Evolutionary conservation across 345 rosid genomes (phyloP).

Genomic region (Citrus cavaleriei): DNA sequence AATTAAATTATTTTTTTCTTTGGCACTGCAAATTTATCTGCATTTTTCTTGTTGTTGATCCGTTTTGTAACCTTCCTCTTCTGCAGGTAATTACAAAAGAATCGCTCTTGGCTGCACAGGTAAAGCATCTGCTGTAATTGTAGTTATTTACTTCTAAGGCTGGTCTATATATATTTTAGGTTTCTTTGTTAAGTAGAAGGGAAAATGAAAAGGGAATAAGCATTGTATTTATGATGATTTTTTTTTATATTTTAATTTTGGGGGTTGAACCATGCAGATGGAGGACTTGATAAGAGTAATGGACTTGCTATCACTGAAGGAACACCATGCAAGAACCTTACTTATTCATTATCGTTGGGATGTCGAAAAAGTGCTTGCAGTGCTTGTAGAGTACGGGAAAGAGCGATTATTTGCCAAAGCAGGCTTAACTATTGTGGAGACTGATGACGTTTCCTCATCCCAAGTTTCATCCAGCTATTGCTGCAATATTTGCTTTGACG

Average conservation of each 20-base stretch:
- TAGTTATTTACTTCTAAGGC: not conserved
- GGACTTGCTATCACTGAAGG: conserved; percentile 46
- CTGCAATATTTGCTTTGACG: conserved; percentile 38
- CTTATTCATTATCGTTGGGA: conserved; percentile 42
- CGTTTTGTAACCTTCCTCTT: not conserved
- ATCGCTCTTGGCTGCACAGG: conserved; percentile 42
- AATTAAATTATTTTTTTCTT: not conserved
- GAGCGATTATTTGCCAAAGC: conserved; percentile 29
- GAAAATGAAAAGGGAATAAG: not conserved
- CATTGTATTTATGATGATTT: not conserved
- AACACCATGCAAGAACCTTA: conserved; percentile 32
- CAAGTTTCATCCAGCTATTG: not conserved
- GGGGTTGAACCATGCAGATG: conserved; percentile 27
- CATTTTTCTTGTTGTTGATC: not conserved
- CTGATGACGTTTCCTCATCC: not conserved
- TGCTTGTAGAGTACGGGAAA: conserved; percentile 34
- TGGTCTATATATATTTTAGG: not conserved
- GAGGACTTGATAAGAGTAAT: conserved; percentile 43
- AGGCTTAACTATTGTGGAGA: conserved; percentile 21
- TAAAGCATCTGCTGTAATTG: not conserved
- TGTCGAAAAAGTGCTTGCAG: conserved; percentile 30
- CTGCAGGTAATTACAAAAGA: conserved; percentile 37
- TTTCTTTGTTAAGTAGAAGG: not conserved
- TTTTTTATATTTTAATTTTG: not conserved
- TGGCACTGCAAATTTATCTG: not conserved